These are phyloP conservation scores for Pseudogymnoascus sp. DNA, from an alignment of 2,329 filamentous ascomycete species.

Conservation along the genomic window DNA sequence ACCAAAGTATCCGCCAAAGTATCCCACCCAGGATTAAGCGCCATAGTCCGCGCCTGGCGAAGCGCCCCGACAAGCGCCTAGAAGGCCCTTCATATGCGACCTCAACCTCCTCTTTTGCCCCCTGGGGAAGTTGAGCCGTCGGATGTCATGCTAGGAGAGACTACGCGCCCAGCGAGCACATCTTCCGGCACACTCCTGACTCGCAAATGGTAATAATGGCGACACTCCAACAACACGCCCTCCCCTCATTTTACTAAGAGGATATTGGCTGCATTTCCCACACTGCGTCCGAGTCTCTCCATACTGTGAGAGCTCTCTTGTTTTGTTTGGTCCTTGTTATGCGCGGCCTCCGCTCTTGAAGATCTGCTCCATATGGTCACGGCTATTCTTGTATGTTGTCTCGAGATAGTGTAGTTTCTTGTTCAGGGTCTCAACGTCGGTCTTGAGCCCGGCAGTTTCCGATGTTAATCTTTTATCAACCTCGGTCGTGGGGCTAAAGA, in stretches of 20 bases:
- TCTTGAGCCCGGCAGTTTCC: conserved; percentile 67
- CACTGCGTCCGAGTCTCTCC: neutral
- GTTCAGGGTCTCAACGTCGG: conserved; percentile 70
- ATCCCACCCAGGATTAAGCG: neutral
- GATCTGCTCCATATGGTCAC: conserved; percentile 83
- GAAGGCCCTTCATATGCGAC: neutral
- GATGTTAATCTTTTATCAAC: conserved; percentile 67
- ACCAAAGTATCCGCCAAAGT: neutral
- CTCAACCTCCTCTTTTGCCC: neutral
- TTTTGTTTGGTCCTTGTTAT: conserved; percentile 14
- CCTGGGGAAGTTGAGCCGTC: neutral
- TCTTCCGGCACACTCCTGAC: neutral
- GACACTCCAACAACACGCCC: neutral
- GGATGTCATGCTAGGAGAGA: neutral
- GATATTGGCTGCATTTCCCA: neutral
- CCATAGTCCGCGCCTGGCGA: neutral
- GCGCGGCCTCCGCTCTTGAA: conserved; percentile 44
- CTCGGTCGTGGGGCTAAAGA: conserved; percentile 62
- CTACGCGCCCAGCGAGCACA: neutral
- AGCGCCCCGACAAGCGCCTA: neutral
- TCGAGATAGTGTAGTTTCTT: conserved; percentile 91
- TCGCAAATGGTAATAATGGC: neutral
- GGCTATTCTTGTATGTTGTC: conserved; percentile 90
- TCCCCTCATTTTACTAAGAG: conserved; percentile 3
- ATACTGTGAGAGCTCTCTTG: neutral